Evolutionary conservation across 2,329 filamentous ascomycete species (phyloP), one percentile per base, ranked within the genome.

Genomic region (Verticillium zaregamsianum): DNA sequence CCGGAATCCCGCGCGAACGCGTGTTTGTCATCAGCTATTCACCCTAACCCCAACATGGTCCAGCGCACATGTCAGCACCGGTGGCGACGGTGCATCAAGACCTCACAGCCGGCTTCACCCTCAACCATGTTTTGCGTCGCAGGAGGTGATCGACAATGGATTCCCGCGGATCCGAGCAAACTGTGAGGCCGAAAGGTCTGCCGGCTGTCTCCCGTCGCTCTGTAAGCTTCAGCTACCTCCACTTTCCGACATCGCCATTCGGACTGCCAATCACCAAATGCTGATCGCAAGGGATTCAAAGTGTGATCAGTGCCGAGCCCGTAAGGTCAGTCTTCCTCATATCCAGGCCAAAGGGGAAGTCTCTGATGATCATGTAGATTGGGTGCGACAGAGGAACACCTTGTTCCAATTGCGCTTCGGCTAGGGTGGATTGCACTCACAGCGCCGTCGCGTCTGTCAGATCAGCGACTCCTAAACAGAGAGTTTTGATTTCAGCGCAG

Each of bases 401-500:
- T 5, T 74, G 72, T 61, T 69, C 73, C 3, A 76, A 75, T 58
- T 78, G 75, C 59, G 31, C 68, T 11, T 67, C 72, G 12, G 68
- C 72, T 39, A 68, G 71, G 40, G 60, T 76, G 14, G 55, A 66
- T 8, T 75, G 76, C 62, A 74, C 71, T 5, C 70, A 76, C 57
- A 72, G 72, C 31, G 37, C 66, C 1, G 62, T 75, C 17, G 62
- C 70, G 5, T 62, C 71, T 3, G 69, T 66, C 37, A 55, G 66
- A 40, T 57, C 67, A 40, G 7, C 37, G 15, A 20, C 67, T 20
- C 39, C 70, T 0, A 73, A 71, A 61, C 74, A 75, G 58, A 71
- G 75, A 40, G 70, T 76, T 3, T 61, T 75, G 45, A 71, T 77
- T 31, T 76, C 75, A 4, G 66, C 72, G 45, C 64, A 76, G 65